Base-by-base conservation (phyloP, 345 rosid genomes). In the Alliaria petiolata region DNA sequence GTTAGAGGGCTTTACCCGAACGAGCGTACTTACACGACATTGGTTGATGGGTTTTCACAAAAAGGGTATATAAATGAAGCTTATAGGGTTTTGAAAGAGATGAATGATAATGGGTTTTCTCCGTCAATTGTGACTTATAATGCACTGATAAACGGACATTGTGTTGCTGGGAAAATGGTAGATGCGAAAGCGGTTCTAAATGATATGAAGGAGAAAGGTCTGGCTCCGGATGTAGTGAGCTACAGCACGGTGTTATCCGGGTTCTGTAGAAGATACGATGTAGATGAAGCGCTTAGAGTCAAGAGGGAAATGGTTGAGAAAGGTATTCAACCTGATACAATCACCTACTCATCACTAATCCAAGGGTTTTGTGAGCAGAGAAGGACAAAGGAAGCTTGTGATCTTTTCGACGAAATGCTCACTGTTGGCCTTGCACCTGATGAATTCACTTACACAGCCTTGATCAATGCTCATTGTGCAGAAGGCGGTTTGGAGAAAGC, bases 61-160 rank as follows among this genome's bases (percentile, higher is more conserved):
- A 69, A 70, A 55, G 96, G 98, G 19, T 70, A 68, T 67, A 42
- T 88, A 84, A 76, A 84, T 57, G 89, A 86, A 79, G 92, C 98
- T 0, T 85, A 76, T 62, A 50, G 80, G 19, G 64, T 88, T 57
- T 35, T 90, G 76, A 73, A 69, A 61, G 89, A 90, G 72, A 92
- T 92, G 98, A 61, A 13, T 45, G 67, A 51, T 45, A 74, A 80
- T 6, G 93, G 98, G 57, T 90, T 88, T 78, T 54, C 71, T 13
- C 98, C 96, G 13, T 85, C 98, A 2, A 28, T 92, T 62, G 89
- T 92, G 62, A 92, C 98, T 45, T 90, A 89, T 69, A 92, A 92
- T 71, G 79, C 93, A 64, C 76, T 92, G 50, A 78, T 92, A 49
- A 83, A 92, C 45, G 96, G 98, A 25, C 87, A 88, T 69, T 88